Percentiles rank a stretch among this genome's conserved stretches.
These are phyloP conservation scores for Geranium brycei DNA, from an alignment of 345 rosid genomes.

Conservation along the genomic window DNA sequence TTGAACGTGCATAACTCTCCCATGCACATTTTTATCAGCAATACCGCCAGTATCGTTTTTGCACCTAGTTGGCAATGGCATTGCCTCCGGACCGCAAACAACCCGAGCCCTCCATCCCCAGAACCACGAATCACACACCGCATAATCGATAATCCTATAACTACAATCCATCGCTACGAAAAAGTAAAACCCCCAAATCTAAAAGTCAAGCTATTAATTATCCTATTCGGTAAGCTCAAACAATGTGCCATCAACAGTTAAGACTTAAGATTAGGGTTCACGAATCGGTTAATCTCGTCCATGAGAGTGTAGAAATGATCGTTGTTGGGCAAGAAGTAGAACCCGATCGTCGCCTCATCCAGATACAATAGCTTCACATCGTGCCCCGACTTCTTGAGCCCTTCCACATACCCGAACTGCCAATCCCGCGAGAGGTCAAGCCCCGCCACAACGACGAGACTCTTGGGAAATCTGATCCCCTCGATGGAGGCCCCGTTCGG, in stretches of 20 bases:
- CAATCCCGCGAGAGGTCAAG: conserved; percentile 16
- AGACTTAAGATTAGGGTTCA: conserved; percentile 8
- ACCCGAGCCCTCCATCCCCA: neutral
- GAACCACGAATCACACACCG: no score
- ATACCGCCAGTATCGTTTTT: no score
- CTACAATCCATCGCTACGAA: no score
- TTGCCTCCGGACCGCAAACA: no score
- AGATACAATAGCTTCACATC: conserved; percentile 17
- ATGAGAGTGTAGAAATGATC: conserved; percentile 18
- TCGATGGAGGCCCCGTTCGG: conserved; percentile 11
- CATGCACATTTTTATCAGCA: no score
- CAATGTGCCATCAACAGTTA: neutral
- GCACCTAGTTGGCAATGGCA: no score
- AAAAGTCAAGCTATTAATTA: neutral
- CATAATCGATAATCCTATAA: no score
- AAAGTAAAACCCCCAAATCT: neutral
- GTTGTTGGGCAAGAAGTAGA: conserved; percentile 20
- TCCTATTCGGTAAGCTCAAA: neutral
- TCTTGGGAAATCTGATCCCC: conserved; percentile 14
- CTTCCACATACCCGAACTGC: conserved; percentile 18
- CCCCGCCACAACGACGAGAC: conserved; percentile 19
- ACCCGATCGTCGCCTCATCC: conserved; percentile 18
- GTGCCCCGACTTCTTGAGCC: conserved; percentile 15
- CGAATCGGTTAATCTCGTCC: conserved; percentile 19
- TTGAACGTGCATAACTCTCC: no score